phyloP scores from a whole-genome alignment of 345 rosid genomes.

The Laguncularia racemosa region DNA sequence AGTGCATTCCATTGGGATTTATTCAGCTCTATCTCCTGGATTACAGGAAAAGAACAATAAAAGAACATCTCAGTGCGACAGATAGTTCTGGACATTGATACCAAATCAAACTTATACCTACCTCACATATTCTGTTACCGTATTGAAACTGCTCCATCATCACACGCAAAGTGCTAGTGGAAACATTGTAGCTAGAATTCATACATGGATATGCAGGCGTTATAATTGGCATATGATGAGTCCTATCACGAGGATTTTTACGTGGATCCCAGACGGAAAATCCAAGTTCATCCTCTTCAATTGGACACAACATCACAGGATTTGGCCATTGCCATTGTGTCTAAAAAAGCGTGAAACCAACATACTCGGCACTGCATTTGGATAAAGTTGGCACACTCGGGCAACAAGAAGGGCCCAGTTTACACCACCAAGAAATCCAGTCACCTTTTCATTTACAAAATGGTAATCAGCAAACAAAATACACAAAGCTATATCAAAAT shows the following conservation, averaged over 20 bases:
- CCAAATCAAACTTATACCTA: constrained; percentile 12
- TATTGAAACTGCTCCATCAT: constrained; percentile 65
- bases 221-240: constrained; percentile 67
- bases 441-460: constrained; percentile 37
- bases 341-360: constrained; percentile 64
- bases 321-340: constrained; percentile 76
- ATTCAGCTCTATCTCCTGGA: constrained; percentile 54
- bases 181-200: constrained; percentile 78
- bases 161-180: constrained; percentile 56
- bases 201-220: constrained; percentile 73
- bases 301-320: constrained; percentile 69
- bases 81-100: neutral
- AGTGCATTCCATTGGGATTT: constrained; percentile 49
- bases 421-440: constrained; percentile 79
- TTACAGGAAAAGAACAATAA: constrained; percentile 1
- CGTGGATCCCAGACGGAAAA: constrained; percentile 77
- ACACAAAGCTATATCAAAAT: neutral
- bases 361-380: constrained; percentile 62
- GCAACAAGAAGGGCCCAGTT: constrained; percentile 81
- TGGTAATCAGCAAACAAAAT: neutral
- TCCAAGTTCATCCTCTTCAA: constrained; percentile 57
- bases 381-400: constrained; percentile 65
- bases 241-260: constrained; percentile 52
- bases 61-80: neutral
- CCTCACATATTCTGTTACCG: constrained; percentile 62